Evolutionary conservation across 2,329 filamentous ascomycete species (phyloP).

Genomic region (Coleophoma crateriformis): DNA sequence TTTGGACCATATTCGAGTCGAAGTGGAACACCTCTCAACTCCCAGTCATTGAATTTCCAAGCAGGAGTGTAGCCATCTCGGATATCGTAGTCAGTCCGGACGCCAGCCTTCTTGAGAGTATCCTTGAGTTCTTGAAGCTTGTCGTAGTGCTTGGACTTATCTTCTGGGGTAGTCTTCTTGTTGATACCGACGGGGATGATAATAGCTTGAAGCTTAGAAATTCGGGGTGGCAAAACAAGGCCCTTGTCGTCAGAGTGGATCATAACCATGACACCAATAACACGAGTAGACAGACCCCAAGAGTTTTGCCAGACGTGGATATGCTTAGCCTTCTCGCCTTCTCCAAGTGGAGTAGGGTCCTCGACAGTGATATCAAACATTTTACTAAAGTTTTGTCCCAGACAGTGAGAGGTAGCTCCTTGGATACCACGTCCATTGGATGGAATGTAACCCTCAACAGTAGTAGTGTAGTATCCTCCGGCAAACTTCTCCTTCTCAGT

Average conservation of each 20-base stretch:
- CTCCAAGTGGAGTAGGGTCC: slow-evolving; percentile 68
- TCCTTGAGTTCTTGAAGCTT: slow-evolving; percentile 67
- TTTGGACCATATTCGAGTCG: slow-evolving; percentile 95
- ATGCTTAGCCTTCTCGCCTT: slow-evolving; percentile 66
- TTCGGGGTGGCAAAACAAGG: slow-evolving; percentile 84
- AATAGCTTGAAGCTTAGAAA: slow-evolving; percentile 80
- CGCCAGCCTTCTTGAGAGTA: slow-evolving; percentile 63
- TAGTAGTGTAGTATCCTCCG: slow-evolving; percentile 93
- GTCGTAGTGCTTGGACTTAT: slow-evolving; percentile 68
- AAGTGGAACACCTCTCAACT: slow-evolving; percentile 90
- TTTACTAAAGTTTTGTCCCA: slow-evolving; percentile 97
- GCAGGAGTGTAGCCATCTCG: slow-evolving; percentile 89
- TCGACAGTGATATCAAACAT: slow-evolving; percentile 99
- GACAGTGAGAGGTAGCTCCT: slow-evolving; percentile 81
- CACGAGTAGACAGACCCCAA: slow-evolving; percentile 95
- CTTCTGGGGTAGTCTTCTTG: slow-evolving; percentile 78
- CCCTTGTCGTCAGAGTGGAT: slow-evolving; percentile 96
- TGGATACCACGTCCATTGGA: slow-evolving; percentile 95
- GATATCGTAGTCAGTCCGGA: slow-evolving; percentile 77
- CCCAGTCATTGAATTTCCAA: slow-evolving; percentile 99
- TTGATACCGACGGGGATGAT: slow-evolving; percentile 91
- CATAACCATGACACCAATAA: slow-evolving; percentile 98
- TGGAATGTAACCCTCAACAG: slow-evolving; percentile 94
- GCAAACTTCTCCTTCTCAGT: slow-evolving; percentile 99
- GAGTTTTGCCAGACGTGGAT: slow-evolving; percentile 97